These are phyloP conservation scores for Rhododendron molle DNA, from an alignment of 148 eudicot genomes.

Conservation along the genomic window DNA sequence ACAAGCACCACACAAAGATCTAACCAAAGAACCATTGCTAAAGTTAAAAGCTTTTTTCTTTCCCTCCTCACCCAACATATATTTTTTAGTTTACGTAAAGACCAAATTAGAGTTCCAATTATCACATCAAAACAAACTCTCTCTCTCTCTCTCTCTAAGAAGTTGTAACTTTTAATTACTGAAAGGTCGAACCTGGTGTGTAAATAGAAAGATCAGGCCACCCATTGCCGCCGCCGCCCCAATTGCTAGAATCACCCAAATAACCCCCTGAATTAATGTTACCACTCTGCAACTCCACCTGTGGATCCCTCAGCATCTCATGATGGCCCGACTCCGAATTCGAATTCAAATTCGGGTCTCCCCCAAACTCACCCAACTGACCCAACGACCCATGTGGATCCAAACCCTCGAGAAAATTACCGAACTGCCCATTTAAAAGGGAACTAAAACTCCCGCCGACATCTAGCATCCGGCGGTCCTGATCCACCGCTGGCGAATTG, in stretches of 20 bases:
- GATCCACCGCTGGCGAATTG: background rate
- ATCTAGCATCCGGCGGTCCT: slow-evolving; percentile 27
- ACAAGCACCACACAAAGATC: background rate
- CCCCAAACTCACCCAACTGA: slow-evolving; percentile 24
- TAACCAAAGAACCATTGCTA: background rate
- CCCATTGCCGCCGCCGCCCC: slow-evolving; percentile 25
- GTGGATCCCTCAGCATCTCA: slow-evolving; percentile 16
- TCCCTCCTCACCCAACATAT: background rate
- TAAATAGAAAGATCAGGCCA: slow-evolving; percentile 69
- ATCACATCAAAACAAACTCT: background rate
- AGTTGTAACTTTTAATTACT: slow-evolving; percentile 10
- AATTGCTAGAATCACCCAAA: slow-evolving; percentile 27
- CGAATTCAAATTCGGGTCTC: slow-evolving; percentile 19
- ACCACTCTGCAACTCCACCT: slow-evolving; percentile 10
- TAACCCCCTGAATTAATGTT: slow-evolving; percentile 18
- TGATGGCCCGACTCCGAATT: slow-evolving; percentile 13
- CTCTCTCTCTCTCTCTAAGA: background rate
- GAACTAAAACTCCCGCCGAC: slow-evolving; percentile 27
- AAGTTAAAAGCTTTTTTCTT: background rate
- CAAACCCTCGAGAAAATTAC: slow-evolving; percentile 37
- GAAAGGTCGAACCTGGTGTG: slow-evolving; percentile 57
- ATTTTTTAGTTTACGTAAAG: background rate
- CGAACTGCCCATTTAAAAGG: slow-evolving; percentile 38
- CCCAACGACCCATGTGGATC: slow-evolving; percentile 17
- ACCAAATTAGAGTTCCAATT: background rate